Percentiles rank a stretch among this genome's conserved stretches.
phyloP scores from a whole-genome alignment of 441 rosid species.

The Raphanus hybrid region DNA sequence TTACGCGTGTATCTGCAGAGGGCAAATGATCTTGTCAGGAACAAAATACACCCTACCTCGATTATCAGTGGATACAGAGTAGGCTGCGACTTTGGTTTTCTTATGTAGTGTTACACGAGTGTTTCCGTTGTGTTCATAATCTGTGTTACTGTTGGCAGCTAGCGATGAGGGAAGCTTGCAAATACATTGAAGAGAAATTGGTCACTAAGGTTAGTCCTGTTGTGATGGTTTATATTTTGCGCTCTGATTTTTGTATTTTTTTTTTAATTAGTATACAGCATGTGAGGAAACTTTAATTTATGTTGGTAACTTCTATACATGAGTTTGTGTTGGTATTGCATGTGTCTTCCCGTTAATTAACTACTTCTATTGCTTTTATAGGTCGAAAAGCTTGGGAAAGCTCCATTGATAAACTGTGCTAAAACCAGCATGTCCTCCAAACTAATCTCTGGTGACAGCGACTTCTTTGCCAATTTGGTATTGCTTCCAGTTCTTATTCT shows the following conservation, averaged over 20 bases:
- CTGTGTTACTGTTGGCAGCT: constrained; percentile 57
- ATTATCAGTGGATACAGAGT: too few relatives aligned
- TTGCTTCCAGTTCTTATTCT: background rate
- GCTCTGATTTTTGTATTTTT: background rate
- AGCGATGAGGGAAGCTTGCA: constrained; percentile 99
- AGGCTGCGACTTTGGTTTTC: too few relatives aligned
- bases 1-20: constrained; percentile 54
- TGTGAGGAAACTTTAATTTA: background rate
- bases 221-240: background rate
- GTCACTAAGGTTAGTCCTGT: constrained; percentile 71
- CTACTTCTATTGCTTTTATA: constrained; percentile 12
- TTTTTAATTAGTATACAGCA: background rate
- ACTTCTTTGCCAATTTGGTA: constrained; percentile 65
- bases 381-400: background rate
- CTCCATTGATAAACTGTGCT: background rate
- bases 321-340: background rate
- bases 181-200: constrained; percentile 91
- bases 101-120: background rate
- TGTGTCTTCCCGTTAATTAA: background rate
- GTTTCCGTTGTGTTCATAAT: constrained; percentile 15
- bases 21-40: constrained; percentile 95
- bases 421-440: background rate
- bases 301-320: background rate
- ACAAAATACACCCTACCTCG: constrained; percentile 90
- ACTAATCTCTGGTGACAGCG: background rate